Evolutionary conservation across 805 yeast species (phyloP).

Genomic region (Wickerhamomyces canadensis): DNA sequence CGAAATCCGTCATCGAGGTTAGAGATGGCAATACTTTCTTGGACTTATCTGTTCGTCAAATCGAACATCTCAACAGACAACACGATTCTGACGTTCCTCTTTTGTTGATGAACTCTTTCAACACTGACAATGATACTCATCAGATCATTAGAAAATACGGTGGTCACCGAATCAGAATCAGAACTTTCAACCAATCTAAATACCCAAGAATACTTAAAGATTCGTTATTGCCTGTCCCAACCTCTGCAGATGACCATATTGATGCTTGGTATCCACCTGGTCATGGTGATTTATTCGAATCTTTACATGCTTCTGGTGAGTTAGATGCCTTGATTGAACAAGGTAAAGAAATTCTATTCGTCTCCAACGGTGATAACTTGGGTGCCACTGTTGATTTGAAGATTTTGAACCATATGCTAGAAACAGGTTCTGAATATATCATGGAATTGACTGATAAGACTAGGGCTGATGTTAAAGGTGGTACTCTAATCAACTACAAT

Average conservation of each 20-base stretch:
- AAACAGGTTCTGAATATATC: conserved; percentile 85
- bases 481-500: conserved; percentile 93
- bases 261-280: conserved; percentile 99
- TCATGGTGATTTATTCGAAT: conserved; percentile 95
- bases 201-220: conserved; percentile 95
- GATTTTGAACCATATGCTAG: conserved; percentile 89
- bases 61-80: conserved; percentile 86
- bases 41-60: conserved; percentile 94
- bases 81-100: conserved; percentile 93
- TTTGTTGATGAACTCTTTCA: conserved; percentile 96
- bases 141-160: conserved; percentile 93
- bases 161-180: conserved; percentile 91
- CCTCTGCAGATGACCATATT: conserved; percentile 60
- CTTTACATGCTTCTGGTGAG: conserved; percentile 84
- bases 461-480: conserved; percentile 99
- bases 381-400: conserved; percentile 96
- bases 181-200: conserved; percentile 96
- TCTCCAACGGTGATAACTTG: conserved; percentile 96
- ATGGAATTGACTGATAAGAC: conserved; percentile 99
- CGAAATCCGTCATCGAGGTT: conserved; percentile 96
- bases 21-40: conserved; percentile 97
- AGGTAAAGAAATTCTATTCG: conserved; percentile 93
- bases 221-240: conserved; percentile 93
- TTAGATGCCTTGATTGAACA: conserved; percentile 82
- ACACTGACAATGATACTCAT: conserved; percentile 94